phyloP scores from a whole-genome alignment of 2,329 filamentous ascomycete species.

The Penicillium brasilianum region DNA sequence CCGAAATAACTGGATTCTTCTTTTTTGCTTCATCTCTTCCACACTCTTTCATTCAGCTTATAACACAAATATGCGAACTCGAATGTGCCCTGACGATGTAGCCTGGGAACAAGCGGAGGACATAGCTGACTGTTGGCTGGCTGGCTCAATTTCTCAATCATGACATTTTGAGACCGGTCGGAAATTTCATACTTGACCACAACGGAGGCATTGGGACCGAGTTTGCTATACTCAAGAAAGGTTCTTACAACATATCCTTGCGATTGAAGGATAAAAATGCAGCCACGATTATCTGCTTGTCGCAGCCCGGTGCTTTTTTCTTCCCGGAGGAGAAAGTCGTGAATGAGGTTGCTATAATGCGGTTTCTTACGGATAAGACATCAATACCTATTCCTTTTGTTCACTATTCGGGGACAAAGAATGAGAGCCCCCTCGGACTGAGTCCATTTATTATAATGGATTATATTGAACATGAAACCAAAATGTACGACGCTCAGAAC shows the following conservation, averaged over 20 bases:
- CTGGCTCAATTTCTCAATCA: constrained; percentile 19
- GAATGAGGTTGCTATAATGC: constrained; percentile 27
- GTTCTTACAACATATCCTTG: constrained; percentile 5
- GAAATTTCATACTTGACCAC: neutral
- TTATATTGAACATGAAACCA: constrained; percentile 28
- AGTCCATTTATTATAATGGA: constrained; percentile 46
- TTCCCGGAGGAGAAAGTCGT: constrained; percentile 37
- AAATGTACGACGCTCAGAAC: constrained; percentile 25
- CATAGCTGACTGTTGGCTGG: constrained; percentile 20
- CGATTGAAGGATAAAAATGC: neutral
- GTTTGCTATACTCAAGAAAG: neutral
- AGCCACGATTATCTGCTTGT: constrained; percentile 28
- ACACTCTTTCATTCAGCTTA: too few relatives aligned
- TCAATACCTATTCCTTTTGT: constrained; percentile 26
- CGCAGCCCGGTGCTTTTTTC: constrained; percentile 26
- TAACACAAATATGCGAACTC: neutral
- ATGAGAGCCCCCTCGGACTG: constrained; percentile 26
- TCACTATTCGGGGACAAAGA: constrained; percentile 17
- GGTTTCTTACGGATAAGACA: constrained; percentile 22
- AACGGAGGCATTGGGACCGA: neutral
- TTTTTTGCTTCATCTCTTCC: too few relatives aligned
- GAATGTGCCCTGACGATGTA: constrained; percentile 17
- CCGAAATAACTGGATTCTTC: too few relatives aligned
- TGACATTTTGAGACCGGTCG: constrained; percentile 1
- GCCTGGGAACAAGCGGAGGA: constrained; percentile 25